Evolutionary conservation across 495 filamentous ascomycete species (phyloP).

Genomic region (Podospora tetraspora): DNA sequence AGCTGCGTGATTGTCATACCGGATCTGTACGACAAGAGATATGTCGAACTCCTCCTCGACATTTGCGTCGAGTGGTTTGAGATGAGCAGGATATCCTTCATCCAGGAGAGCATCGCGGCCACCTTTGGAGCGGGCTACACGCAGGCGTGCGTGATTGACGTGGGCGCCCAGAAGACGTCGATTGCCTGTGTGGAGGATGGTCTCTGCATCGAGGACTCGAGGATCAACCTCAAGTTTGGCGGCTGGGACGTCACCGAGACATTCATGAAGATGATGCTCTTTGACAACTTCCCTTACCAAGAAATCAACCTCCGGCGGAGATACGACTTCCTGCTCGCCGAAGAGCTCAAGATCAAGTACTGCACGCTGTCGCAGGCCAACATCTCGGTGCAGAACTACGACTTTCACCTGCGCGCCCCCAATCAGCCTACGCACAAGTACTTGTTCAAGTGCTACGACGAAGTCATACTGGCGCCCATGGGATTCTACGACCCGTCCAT

Average conservation of each 20-base stretch:
- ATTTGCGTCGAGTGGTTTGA: conserved; percentile 82
- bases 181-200: conserved; percentile 97
- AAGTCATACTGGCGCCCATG: conserved; percentile 84
- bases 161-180: conserved; percentile 96
- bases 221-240: conserved; percentile 88
- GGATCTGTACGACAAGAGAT: conserved; percentile 90
- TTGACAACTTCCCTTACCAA: conserved; percentile 86
- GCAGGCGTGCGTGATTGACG: conserved; percentile 88
- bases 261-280: conserved; percentile 95
- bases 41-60: conserved; percentile 77
- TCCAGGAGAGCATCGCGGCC: conserved; percentile 90
- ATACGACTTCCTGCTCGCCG: conserved; percentile 88
- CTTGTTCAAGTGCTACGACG: conserved; percentile 90
- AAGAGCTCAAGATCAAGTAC: conserved; percentile 87
- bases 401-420: conserved; percentile 84
- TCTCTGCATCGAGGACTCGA: conserved; percentile 85
- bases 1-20: conserved; percentile 93
- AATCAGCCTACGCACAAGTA: conserved; percentile 88
- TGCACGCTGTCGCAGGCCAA: conserved; percentile 82
- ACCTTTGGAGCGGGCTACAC: conserved; percentile 95
- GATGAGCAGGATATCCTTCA: conserved; percentile 82
- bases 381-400: conserved; percentile 70
- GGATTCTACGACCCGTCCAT: conserved; percentile 82
- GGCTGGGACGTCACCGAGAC: conserved; percentile 89
- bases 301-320: conserved; percentile 87